Percentiles rank a stretch among this genome's conserved stretches.
These are phyloP conservation scores for Auricularia sp. DNA, from an alignment of 768 basidiomycete genomes.

Conservation along the genomic window DNA sequence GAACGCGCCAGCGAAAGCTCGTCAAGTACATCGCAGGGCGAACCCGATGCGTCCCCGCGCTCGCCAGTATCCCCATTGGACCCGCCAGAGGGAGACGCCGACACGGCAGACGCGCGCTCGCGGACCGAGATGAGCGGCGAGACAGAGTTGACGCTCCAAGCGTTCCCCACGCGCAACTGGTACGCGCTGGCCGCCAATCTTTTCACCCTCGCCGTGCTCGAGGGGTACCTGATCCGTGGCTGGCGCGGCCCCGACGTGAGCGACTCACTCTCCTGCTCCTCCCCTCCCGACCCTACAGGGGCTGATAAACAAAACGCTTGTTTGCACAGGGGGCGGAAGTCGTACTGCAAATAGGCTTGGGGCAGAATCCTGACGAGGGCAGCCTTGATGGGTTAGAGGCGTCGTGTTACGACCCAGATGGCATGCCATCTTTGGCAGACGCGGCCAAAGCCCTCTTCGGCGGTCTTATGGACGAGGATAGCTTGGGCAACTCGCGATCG, in stretches of 20 bases:
- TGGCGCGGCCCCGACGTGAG: constrained; percentile 62
- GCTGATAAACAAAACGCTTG: neutral
- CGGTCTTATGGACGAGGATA: constrained; percentile 5
- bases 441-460: constrained; percentile 58
- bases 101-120: neutral
- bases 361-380: constrained; percentile 1
- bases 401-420: constrained; percentile 60
- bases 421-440: constrained; percentile 55
- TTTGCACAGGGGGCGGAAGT: constrained; percentile 1
- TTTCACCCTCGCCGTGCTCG: constrained; percentile 71
- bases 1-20: constrained; percentile 2
- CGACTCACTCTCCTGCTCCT: neutral
- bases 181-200: constrained; percentile 70
- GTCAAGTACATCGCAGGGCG: constrained; percentile 3
- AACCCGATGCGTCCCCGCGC: neutral
- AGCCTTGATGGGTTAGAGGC: neutral
- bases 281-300: too few species aligned
- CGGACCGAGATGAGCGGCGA: constrained; percentile 6
- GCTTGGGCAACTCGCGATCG: constrained; percentile 7
- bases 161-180: constrained; percentile 62
- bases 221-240: constrained; percentile 73
- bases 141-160: constrained; percentile 7
- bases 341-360: neutral
- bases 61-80: constrained; percentile 26
- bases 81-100: constrained; percentile 11